Conservation (phyloP, 805 yeast genomes). For the Barnettozyma salicaria region DNA sequence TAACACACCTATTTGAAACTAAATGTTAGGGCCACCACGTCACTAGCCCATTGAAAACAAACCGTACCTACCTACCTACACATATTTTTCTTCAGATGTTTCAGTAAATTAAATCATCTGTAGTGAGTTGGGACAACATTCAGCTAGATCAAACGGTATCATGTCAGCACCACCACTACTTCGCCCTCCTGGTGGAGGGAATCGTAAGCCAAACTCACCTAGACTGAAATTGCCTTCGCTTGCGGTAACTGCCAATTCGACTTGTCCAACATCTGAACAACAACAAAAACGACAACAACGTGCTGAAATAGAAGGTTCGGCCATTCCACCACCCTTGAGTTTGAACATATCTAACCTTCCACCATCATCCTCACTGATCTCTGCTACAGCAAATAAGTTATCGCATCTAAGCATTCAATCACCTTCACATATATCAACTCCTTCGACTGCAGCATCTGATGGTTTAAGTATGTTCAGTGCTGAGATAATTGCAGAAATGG, state of each 20-base stretch:
- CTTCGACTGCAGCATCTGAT: conserved; percentile 28
- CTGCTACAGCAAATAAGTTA: conserved; percentile 19
- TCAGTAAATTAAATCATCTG: no score
- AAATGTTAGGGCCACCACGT: no score
- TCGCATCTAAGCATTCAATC: conserved; percentile 18
- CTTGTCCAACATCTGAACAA: neutral
- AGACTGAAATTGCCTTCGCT: conserved; percentile 37
- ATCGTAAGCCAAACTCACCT: conserved; percentile 36
- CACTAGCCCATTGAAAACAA: no score
- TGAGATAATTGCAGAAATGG: conserved; percentile 27
- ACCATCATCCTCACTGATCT: conserved; percentile 17
- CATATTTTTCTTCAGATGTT: no score
- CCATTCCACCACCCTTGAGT: neutral
- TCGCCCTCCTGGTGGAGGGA: conserved; percentile 39
- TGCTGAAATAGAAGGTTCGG: neutral
- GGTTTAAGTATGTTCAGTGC: conserved; percentile 26
- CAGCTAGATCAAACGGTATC: neutral
- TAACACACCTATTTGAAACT: no score
- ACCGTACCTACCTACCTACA: no score
- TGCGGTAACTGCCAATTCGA: conserved; percentile 17
- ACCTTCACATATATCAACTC: conserved; percentile 20
- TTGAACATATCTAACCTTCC: conserved; percentile 6
- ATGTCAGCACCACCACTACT: conserved; percentile 36
- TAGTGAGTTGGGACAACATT: neutral
- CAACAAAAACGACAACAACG: neutral